Conservation (phyloP, 106 monocot species). For the Platanthera guangdongensis region DNA sequence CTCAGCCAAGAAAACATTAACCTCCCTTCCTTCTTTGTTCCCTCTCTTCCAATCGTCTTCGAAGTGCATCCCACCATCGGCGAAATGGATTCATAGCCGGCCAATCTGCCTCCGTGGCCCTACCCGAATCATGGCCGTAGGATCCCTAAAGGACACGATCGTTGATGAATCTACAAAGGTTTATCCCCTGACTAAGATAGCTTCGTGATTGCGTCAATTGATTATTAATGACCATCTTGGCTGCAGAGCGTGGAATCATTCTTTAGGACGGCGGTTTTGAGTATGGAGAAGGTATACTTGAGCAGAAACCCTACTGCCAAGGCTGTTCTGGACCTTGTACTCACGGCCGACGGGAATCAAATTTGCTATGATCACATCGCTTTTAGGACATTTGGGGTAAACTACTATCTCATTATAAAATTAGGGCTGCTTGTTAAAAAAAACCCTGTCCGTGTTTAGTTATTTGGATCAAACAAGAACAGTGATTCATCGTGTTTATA, state of each 20-base stretch:
- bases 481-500: too few relatives aligned
- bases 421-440: not conserved
- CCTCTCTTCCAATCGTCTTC: not conserved
- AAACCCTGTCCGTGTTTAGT: not conserved
- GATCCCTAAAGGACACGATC: constrained; percentile 5
- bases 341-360: constrained; percentile 40
- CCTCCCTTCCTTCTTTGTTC: not conserved
- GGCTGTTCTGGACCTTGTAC: constrained; percentile 70
- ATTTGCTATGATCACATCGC: constrained; percentile 93
- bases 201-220: not conserved
- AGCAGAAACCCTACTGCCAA: constrained; percentile 77
- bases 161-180: not conserved
- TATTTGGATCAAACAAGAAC: too few relatives aligned
- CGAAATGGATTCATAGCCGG: not conserved
- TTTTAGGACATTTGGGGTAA: constrained; percentile 91
- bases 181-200: not conserved
- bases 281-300: constrained; percentile 82
- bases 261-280: constrained; percentile 51
- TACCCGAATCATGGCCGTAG: constrained; percentile 8
- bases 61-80: not conserved
- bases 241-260: constrained; percentile 44
- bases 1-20: not conserved
- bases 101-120: constrained; percentile 10
- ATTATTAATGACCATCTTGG: not conserved
- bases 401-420: not conserved